Percentiles rank a stretch among this genome's conserved stretches.
Conservation (phyloP, 352 stramenopile species). For the Plasmopara muralis region DNA sequence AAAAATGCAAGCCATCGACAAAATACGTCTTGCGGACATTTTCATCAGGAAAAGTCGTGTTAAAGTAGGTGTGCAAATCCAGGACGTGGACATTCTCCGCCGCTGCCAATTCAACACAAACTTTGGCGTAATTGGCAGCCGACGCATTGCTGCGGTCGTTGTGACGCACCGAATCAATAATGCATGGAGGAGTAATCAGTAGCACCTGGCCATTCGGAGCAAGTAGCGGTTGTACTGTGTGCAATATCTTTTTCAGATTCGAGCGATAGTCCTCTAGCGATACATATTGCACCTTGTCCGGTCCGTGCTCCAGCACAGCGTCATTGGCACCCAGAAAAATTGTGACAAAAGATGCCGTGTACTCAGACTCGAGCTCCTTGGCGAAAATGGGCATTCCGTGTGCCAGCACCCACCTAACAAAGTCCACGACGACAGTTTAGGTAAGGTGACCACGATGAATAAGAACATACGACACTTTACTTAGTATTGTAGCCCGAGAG, state of each 20-base stretch:
- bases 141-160: slow-evolving; percentile 42
- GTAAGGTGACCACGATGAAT: too few species aligned
- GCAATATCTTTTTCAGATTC: slow-evolving; percentile 37
- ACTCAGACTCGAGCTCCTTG: slow-evolving; percentile 30
- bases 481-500: slow-evolving; percentile 52
- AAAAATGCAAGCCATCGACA: slow-evolving; percentile 54
- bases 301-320: slow-evolving; percentile 34
- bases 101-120: slow-evolving; percentile 32
- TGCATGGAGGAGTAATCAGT: slow-evolving; percentile 28
- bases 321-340: slow-evolving; percentile 65
- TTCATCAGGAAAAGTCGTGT: slow-evolving; percentile 30
- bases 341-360: slow-evolving; percentile 32
- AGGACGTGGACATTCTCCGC: slow-evolving; percentile 37
- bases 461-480: slow-evolving; percentile 13
- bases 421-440: neutral
- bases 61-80: slow-evolving; percentile 46
- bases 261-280: slow-evolving; percentile 33
- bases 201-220: slow-evolving; percentile 21
- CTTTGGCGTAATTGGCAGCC: slow-evolving; percentile 38
- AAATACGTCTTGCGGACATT: slow-evolving; percentile 24
- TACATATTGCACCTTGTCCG: slow-evolving; percentile 35
- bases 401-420: slow-evolving; percentile 17
- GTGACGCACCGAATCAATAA: slow-evolving; percentile 33
- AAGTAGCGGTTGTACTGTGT: slow-evolving; percentile 17
- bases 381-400: slow-evolving; percentile 26